Evolutionary conservation across 2,329 filamentous ascomycete genomes (phyloP), one percentile per base, ranked within the genome.

Genomic region (Trichocomaceae sp.): DNA sequence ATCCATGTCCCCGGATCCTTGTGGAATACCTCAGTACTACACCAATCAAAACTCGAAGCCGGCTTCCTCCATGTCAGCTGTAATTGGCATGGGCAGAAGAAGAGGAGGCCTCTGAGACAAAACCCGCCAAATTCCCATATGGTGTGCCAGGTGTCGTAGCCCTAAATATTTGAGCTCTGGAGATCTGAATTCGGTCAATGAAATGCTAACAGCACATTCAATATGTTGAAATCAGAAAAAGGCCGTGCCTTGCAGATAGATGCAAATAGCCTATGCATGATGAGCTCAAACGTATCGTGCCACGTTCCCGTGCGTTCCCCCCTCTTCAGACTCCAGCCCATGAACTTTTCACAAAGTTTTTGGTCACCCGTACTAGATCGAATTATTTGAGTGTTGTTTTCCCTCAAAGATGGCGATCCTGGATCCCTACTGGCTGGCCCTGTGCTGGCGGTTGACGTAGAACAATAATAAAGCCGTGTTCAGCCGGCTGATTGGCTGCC

Each of bases 401-500:
- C n/a, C 33, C 33, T 37, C n/a, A 41, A 41, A 41, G 20, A n/a
- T 9, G 39, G n/a, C 35, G 9, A 12, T 22, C 17, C 17, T 20
- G 39, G n/a, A 22, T 22, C 17, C 39, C 10, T 22, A 42, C 39
- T 42, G 39, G 39, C 39, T 22, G 17, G 39, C 17, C 6, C 39
- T 20, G 39, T 5, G n/a, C 20, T 41, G 15, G 35, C 44, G 42
- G 51, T 42, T 33, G 44, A 53, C 39, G 51, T 47, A 45, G 39
- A 33, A 33, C 12, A 47, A 39, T 22, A 33, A 33, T 13, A 53
- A 39, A 23, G 26, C 31, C 17, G 22, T 19, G n/a, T 31, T 19
- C 44, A 29, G 31, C 12, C 4, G n/a, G 3, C 10, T 42, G 33
- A 47, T 47, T 53, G 51, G 51, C 42, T 53, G 45, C 33, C 51